Conservation (phyloP, 139 green algal species). For the Ettlia oleoabundans region DNA sequence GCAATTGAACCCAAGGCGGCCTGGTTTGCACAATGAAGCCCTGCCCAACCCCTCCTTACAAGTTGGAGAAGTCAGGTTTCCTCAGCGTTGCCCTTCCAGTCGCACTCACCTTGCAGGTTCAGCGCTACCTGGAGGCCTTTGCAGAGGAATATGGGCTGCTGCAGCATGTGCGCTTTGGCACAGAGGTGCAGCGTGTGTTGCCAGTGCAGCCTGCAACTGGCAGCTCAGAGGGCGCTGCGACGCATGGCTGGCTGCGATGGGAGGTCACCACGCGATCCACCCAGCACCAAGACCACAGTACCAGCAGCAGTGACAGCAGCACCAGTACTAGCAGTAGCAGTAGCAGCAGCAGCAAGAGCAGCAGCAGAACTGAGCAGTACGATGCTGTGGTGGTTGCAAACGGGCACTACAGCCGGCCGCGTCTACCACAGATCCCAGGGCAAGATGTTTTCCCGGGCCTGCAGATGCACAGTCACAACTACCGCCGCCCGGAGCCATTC, state of each 20-base stretch:
- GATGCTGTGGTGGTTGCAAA: conserved; percentile 81
- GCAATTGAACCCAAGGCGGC: neutral
- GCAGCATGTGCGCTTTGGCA: conserved; percentile 39
- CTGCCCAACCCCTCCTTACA: neutral
- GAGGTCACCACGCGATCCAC: neutral
- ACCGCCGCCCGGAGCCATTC: neutral
- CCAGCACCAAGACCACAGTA: neutral
- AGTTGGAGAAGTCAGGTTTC: neutral
- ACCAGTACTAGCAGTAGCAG: conserved; percentile 42
- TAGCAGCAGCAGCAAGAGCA: too few species aligned
- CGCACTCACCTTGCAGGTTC: conserved; percentile 39
- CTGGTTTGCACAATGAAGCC: neutral
- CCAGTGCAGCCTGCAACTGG: neutral
- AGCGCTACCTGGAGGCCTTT: conserved; percentile 61
- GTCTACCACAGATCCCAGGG: neutral
- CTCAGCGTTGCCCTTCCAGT: neutral
- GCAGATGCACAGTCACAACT: conserved; percentile 57
- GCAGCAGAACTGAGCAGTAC: conserved; percentile 38
- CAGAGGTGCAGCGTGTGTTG: conserved; percentile 29
- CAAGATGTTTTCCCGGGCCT: conserved; percentile 13
- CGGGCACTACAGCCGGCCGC: conserved; percentile 33
- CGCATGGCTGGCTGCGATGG: neutral
- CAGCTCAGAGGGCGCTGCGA: neutral
- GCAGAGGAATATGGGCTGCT: conserved; percentile 47
- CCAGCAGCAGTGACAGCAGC: too few species aligned